Percentiles rank a stretch among this genome's conserved stretches.
phyloP scores from a whole-genome alignment of 139 green algal species.

The Chlamydomonas sphaeroides region DNA sequence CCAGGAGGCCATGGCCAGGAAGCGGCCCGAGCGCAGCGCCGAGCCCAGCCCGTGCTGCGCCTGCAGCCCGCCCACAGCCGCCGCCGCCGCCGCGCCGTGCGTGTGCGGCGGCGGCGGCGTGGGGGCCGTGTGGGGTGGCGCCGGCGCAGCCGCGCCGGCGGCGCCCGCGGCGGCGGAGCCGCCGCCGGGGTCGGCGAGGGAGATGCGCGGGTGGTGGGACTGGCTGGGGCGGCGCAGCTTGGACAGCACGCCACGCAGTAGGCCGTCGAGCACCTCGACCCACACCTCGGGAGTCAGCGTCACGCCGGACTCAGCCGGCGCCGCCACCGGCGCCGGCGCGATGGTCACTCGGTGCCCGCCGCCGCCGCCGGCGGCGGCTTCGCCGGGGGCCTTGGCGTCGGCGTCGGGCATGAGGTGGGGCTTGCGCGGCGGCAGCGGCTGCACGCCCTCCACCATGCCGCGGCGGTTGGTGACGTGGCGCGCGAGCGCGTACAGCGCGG shows the following conservation, averaged over 20 bases:
- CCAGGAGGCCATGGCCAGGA: slow-evolving; percentile 46
- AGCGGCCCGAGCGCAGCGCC: slow-evolving; percentile 30
- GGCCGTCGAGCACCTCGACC: slow-evolving; percentile 17
- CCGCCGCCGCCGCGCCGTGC: too few relatives aligned
- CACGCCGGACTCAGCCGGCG: background rate
- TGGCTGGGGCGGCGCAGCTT: background rate
- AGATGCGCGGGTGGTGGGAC: background rate
- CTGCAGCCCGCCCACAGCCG: too few relatives aligned
- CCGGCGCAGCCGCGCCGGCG: too few relatives aligned
- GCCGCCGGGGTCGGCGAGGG: background rate
- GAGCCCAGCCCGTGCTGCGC: too few relatives aligned
- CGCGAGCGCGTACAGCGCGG: slow-evolving; percentile 13
- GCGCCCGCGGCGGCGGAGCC: too few relatives aligned
- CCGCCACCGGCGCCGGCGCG: background rate
- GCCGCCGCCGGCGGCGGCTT: background rate
- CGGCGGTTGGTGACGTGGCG: slow-evolving; percentile 32
- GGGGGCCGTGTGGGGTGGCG: too few relatives aligned
- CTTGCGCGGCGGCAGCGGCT: background rate
- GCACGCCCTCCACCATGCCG: slow-evolving; percentile 26
- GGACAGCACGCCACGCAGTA: background rate
- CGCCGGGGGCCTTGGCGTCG: too few relatives aligned
- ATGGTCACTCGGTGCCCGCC: background rate
- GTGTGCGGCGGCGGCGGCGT: background rate
- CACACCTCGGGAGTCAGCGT: slow-evolving; percentile 7
- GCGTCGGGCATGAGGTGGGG: background rate